These are phyloP conservation scores for Capsicum baccatum DNA, from an alignment of 257 asterid genomes.

Conservation along the genomic window DNA sequence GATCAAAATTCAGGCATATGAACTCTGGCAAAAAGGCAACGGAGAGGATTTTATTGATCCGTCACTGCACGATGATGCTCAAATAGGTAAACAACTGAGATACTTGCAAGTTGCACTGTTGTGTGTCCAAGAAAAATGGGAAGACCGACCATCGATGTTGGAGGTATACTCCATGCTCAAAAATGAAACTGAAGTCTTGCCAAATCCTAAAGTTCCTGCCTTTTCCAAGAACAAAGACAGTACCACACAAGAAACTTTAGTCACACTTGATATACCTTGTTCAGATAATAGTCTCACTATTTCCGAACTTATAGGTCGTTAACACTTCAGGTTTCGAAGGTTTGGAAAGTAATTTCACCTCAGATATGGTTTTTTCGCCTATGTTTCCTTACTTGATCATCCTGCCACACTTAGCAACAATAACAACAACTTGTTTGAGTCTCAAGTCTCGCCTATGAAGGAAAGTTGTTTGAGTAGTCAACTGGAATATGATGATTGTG, in stretches of 20 bases:
- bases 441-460: not conserved
- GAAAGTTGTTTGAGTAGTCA: not conserved
- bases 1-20: slow-evolving; percentile 45
- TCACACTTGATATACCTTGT: slow-evolving; percentile 25
- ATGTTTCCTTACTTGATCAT: not conserved
- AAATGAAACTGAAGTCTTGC: slow-evolving; percentile 33
- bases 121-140: slow-evolving; percentile 50
- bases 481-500: not conserved
- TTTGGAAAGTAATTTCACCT: no score
- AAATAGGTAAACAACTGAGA: slow-evolving; percentile 35
- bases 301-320: slow-evolving; percentile 37
- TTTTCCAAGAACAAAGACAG: slow-evolving; percentile 30
- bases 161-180: slow-evolving; percentile 48
- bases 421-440: no score
- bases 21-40: slow-evolving; percentile 37
- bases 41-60: slow-evolving; percentile 42
- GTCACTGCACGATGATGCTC: slow-evolving; percentile 34
- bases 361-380: no score
- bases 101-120: slow-evolving; percentile 47
- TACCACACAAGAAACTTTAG: not conserved
- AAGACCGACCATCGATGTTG: slow-evolving; percentile 49
- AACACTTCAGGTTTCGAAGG: not conserved
- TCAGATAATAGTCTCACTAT: slow-evolving; percentile 32
- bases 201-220: slow-evolving; percentile 42
- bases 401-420: no score